Evolutionary conservation across 345 rosid genomes (phyloP).

Genomic region (Populus pruinosa): DNA sequence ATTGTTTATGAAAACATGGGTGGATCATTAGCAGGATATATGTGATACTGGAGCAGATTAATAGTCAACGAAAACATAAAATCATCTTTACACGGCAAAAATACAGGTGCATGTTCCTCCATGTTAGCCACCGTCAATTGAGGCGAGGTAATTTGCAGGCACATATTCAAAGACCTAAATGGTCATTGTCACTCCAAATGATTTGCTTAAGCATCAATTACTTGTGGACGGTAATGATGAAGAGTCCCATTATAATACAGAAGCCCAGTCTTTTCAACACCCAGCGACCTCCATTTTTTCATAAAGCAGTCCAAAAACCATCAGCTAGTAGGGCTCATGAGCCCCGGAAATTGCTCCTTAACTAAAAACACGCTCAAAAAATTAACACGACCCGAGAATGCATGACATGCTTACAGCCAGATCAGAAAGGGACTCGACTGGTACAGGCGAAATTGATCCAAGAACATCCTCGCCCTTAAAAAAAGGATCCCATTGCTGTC

Average conservation of each 20-base stretch:
- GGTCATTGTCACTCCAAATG: not conserved
- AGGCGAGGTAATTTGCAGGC: not conserved
- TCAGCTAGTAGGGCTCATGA: not conserved
- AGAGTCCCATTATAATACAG: too few relatives aligned
- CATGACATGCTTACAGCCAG: too few relatives aligned
- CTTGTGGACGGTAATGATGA: too few relatives aligned
- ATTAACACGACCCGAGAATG: too few relatives aligned
- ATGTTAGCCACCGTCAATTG: conserved; percentile 5
- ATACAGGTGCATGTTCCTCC: conserved; percentile 6
- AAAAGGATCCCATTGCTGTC: too few relatives aligned
- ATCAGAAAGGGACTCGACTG: too few relatives aligned
- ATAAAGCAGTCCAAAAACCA: not conserved
- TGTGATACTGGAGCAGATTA: not conserved
- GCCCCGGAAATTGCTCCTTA: too few relatives aligned
- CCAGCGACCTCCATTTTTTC: not conserved
- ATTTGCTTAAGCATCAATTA: too few relatives aligned
- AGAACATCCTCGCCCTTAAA: too few relatives aligned
- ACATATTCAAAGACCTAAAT: not conserved
- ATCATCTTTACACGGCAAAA: not conserved
- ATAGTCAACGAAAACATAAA: not conserved
- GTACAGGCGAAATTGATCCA: too few relatives aligned
- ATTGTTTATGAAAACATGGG: too few relatives aligned
- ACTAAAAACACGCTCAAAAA: too few relatives aligned
- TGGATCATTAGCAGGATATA: not conserved
- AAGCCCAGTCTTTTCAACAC: not conserved